Evolutionary conservation across 768 basidiomycete species (phyloP).

Genomic region (Agaricus sinodeliciosus): DNA sequence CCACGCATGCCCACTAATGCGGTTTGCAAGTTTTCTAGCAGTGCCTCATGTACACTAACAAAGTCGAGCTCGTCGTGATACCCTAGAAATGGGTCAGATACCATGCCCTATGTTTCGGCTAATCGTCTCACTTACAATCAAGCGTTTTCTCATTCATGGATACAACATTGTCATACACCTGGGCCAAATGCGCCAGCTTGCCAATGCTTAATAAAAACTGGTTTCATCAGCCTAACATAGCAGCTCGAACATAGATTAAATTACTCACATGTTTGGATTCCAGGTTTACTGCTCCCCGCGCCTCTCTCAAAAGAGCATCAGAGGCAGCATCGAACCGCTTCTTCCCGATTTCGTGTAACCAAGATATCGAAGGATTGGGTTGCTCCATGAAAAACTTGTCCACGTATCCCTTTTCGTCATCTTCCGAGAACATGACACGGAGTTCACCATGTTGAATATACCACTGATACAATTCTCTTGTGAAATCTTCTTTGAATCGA

Average conservation of each 20-base stretch:
- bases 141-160: constrained; percentile 43
- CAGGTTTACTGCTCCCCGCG: constrained; percentile 48
- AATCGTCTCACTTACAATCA: constrained; percentile 40
- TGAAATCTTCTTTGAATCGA: constrained; percentile 76
- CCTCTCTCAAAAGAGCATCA: constrained; percentile 54
- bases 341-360: constrained; percentile 83
- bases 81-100: constrained; percentile 30
- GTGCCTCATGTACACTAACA: constrained; percentile 71
- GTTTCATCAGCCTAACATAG: constrained; percentile 1
- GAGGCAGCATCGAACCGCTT: constrained; percentile 61
- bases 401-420: constrained; percentile 58
- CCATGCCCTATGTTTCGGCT: background rate
- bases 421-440: constrained; percentile 75
- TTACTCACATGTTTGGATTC: constrained; percentile 69
- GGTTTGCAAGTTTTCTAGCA: constrained; percentile 56
- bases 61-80: constrained; percentile 88
- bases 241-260: constrained; percentile 10
- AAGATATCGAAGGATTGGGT: constrained; percentile 60
- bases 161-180: constrained; percentile 55
- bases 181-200: constrained; percentile 78
- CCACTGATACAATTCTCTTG: constrained; percentile 87
- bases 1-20: constrained; percentile 42
- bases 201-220: constrained; percentile 90
- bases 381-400: constrained; percentile 65
- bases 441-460: constrained; percentile 88